Evolutionary conservation across 1,139 yeast genomes (phyloP).

Genomic region (Pichia sp.): DNA sequence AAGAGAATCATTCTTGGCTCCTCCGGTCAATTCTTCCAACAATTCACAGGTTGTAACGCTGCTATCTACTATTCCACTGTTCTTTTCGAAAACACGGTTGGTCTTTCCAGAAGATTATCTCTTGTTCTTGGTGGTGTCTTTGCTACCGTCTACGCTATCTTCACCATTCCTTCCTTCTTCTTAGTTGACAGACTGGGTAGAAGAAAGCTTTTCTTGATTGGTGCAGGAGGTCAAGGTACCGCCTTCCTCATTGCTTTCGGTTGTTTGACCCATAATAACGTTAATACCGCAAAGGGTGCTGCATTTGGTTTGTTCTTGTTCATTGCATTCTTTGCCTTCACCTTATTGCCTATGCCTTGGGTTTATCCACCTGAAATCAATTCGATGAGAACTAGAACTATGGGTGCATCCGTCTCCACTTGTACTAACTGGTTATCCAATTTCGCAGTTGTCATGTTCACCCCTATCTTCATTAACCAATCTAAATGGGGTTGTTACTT

Average conservation of each 20-base stretch:
- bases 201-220: conserved; percentile 38
- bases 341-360: conserved; percentile 37
- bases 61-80: conserved; percentile 64
- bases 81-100: conserved; percentile 48
- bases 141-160: conserved; percentile 52
- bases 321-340: conserved; percentile 33
- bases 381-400: conserved; percentile 37
- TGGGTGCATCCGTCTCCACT: conserved; percentile 38
- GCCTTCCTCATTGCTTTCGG: conserved; percentile 35
- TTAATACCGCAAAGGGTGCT: conserved; percentile 35
- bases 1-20: conserved; percentile 54
- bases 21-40: conserved; percentile 55
- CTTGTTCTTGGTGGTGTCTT: conserved; percentile 60
- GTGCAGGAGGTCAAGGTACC: conserved; percentile 36
- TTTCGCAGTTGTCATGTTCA: conserved; percentile 41
- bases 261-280: conserved; percentile 30
- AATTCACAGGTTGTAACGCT: conserved; percentile 49
- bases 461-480: conserved; percentile 38
- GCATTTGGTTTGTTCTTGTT: conserved; percentile 43
- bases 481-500: conserved; percentile 38
- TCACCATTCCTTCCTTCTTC: conserved; percentile 59
- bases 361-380: conserved; percentile 40
- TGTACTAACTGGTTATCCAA: conserved; percentile 47
- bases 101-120: conserved; percentile 42
- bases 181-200: conserved; percentile 61